Base-by-base conservation (phyloP, 2,329 filamentous ascomycete species). In the Paraconiothyrium sp. region DNA sequence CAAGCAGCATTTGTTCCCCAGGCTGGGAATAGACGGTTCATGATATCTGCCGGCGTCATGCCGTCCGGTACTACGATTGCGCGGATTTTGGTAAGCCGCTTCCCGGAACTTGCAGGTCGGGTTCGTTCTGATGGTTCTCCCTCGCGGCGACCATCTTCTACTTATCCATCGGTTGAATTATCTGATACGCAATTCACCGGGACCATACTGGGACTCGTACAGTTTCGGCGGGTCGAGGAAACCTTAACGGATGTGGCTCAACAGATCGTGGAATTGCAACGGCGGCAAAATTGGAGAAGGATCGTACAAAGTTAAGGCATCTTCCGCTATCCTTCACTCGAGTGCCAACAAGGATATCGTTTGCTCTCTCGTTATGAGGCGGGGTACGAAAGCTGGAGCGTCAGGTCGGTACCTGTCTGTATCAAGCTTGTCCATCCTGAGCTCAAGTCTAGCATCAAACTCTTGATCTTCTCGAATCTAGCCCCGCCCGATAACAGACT, bases 231-330 rank as follows among this genome's bases (percentile, higher is more conserved):
- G 3, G 63, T 68, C 16, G 72, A 76, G 48, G 67, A 73, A 5
- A 74, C 73, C 1, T 51, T 76, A 7, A 60, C 55, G 1, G 68
- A 71, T 34, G 59, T 73, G 24, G 64, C 65, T 1, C 57, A 57
- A 32, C 73, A 76, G 58, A 69, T 76, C 6, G 27, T 73, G 14
- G 71, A 72, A 46, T 59, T 73, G 3, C 70, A 73, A 43, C 65
- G 65, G 37, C 63, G 68, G 37, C 69, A 69, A 56, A 66, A 69
- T 22, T 69, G 72, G 69, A 70, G 60, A 50, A 60, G 58, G 34
- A 64, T 73, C 22, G 71, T 68, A 52, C 65, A 70, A 44, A 67
- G 66, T 57, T 71, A 57, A 67, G 54, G 22, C 4, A 8, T 10
- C n/a, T 6, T 9, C 4, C 11, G 14, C 13, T 22, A n/a, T 6